phyloP scores from a whole-genome alignment of 768 basidiomycete species.

The Baorangia bicolor region DNA sequence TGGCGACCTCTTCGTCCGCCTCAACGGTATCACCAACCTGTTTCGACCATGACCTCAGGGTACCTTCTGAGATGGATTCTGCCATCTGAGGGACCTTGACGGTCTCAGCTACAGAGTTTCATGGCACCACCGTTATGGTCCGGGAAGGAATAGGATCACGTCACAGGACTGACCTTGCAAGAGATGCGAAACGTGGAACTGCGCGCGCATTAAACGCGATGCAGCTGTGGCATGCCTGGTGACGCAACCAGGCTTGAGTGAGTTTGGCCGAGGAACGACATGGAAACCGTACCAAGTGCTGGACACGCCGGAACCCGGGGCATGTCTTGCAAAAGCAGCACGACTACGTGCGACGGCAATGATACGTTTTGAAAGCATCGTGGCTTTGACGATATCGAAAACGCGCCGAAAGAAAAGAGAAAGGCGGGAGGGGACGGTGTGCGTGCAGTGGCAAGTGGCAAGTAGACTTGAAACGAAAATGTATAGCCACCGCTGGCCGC shows the following conservation, averaged over 20 bases:
- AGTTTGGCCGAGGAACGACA: not conserved
- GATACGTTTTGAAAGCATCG: slow-evolving; percentile 72
- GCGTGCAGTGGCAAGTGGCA: too few species aligned
- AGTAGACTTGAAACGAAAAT: not conserved
- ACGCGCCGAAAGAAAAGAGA: not conserved
- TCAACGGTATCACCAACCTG: slow-evolving; percentile 88
- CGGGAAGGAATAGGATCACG: slow-evolving; percentile 6
- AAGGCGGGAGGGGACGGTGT: not conserved
- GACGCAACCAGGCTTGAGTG: slow-evolving; percentile 4
- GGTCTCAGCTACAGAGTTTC: slow-evolving; percentile 63
- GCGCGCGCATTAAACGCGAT: slow-evolving; percentile 48
- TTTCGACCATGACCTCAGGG: slow-evolving; percentile 92
- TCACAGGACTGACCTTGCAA: slow-evolving; percentile 55
- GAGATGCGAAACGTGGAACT: slow-evolving; percentile 70
- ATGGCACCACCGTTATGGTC: slow-evolving; percentile 10
- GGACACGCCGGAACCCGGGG: slow-evolving; percentile 35
- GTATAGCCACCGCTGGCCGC: slow-evolving; percentile 19
- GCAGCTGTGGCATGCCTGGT: slow-evolving; percentile 48
- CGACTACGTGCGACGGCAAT: slow-evolving; percentile 64
- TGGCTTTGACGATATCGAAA: not conserved
- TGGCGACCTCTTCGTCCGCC: slow-evolving; percentile 94
- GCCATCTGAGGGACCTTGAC: slow-evolving; percentile 98
- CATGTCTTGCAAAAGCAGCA: slow-evolving; percentile 41
- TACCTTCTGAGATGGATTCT: slow-evolving; percentile 97
- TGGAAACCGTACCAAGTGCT: slow-evolving; percentile 47